Conservation (phyloP, 2,329 filamentous ascomycete genomes). For the Aspergillus melleus region DNA sequence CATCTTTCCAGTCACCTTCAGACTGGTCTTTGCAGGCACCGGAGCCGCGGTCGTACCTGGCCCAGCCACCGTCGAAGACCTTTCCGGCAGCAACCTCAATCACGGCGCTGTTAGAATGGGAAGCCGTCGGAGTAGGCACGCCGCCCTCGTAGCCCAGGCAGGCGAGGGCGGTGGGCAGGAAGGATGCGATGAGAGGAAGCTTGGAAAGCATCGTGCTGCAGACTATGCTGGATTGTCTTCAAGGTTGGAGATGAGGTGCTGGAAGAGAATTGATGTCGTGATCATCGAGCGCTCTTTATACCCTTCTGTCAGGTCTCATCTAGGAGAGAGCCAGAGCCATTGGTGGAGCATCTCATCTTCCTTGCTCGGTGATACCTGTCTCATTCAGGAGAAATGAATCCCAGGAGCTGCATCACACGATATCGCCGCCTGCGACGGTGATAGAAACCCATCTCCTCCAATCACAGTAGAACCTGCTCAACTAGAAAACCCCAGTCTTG, state of each 20-base stretch:
- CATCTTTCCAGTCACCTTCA: constrained; percentile 48
- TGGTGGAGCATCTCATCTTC: neutral
- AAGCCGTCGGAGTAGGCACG: constrained; percentile 10
- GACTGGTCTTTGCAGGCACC: constrained; percentile 46
- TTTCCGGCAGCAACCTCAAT: constrained; percentile 45
- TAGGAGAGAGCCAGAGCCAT: neutral
- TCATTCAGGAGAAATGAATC: neutral
- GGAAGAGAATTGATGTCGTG: neutral
- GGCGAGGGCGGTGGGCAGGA: constrained; percentile 16
- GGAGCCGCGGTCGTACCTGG: constrained; percentile 42
- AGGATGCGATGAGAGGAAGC: neutral
- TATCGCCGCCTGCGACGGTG: neutral
- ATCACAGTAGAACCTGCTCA: neutral
- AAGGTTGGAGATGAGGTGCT: neutral
- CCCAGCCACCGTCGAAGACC: constrained; percentile 52
- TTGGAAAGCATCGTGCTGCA: neutral
- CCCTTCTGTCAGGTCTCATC: too few relatives aligned
- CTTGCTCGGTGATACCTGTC: neutral
- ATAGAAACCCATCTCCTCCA: neutral
- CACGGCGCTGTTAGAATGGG: constrained; percentile 25
- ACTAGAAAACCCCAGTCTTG: neutral
- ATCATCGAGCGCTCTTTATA: neutral
- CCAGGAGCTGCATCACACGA: neutral
- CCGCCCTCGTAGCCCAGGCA: constrained; percentile 21
- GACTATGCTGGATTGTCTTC: neutral